A percentile compares a stretch with the other conserved stretches of the same genome.
Conservation (phyloP, 2,329 filamentous ascomycete species). For the Hortaea sp. region DNA sequence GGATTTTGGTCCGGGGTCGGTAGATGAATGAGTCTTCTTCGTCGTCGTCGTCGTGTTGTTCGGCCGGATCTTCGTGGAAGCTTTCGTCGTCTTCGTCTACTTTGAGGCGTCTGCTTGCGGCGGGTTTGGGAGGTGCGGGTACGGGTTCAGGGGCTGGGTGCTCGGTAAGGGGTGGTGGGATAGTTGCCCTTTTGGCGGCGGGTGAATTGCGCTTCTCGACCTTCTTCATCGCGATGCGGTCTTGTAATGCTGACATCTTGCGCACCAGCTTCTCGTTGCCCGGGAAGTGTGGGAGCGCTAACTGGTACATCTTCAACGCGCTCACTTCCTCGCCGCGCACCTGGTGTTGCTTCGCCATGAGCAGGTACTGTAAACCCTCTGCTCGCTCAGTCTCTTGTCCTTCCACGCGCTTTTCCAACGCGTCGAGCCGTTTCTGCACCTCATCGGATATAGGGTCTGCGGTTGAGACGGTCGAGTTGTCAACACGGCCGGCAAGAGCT, state of each 20-base stretch:
- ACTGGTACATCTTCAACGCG: slow-evolving; percentile 76
- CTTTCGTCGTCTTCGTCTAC: slow-evolving; percentile 28
- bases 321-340: slow-evolving; percentile 68
- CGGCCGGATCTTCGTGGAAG: slow-evolving; percentile 26
- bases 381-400: slow-evolving; percentile 61
- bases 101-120: not conserved
- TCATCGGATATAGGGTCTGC: slow-evolving; percentile 53
- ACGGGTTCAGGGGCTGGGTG: too few relatives aligned
- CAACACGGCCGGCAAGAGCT: slow-evolving; percentile 66
- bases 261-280: slow-evolving; percentile 63
- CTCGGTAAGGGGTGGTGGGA: not conserved
- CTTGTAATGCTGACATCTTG: slow-evolving; percentile 47
- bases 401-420: slow-evolving; percentile 77
- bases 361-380: slow-evolving; percentile 71
- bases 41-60: slow-evolving; percentile 20
- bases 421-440: slow-evolving; percentile 70
- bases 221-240: slow-evolving; percentile 36
- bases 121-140: not conserved
- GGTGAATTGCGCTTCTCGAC: slow-evolving; percentile 14
- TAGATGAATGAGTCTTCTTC: slow-evolving; percentile 23
- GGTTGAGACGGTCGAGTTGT: slow-evolving; percentile 19
- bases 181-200: not conserved
- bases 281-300: slow-evolving; percentile 76
- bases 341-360: slow-evolving; percentile 89
- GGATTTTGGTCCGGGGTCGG: slow-evolving; percentile 30